Evolutionary conservation across 768 basidiomycete genomes (phyloP).

Genomic region (Botryobasidium botryosum): DNA sequence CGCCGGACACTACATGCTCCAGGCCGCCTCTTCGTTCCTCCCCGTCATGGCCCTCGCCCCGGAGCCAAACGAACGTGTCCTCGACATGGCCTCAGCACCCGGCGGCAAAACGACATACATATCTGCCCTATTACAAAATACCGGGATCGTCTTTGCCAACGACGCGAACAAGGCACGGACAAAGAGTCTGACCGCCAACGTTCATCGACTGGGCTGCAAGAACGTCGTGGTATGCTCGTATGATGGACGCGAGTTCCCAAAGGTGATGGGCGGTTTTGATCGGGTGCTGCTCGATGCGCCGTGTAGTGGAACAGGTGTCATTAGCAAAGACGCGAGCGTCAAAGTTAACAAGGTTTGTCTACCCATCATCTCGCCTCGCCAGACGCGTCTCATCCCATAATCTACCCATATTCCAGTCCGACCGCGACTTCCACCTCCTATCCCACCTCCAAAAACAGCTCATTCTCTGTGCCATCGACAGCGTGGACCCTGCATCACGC

Average conservation of each 20-base stretch:
- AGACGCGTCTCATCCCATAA: background rate
- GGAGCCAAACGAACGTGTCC: slow-evolving; percentile 79
- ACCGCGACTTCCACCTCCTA: slow-evolving; percentile 89
- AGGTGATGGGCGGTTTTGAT: slow-evolving; percentile 97
- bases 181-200: slow-evolving; percentile 91
- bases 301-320: slow-evolving; percentile 95
- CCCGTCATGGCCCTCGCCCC: slow-evolving; percentile 93
- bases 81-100: slow-evolving; percentile 98
- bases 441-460: slow-evolving; percentile 97
- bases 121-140: slow-evolving; percentile 91
- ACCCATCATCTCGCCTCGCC: background rate
- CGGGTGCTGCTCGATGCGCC: slow-evolving; percentile 94
- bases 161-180: slow-evolving; percentile 88
- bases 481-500: slow-evolving; percentile 72
- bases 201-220: slow-evolving; percentile 94
- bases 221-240: slow-evolving; percentile 96
- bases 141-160: slow-evolving; percentile 95
- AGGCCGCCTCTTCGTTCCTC: slow-evolving; percentile 97
- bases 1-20: slow-evolving; percentile 98
- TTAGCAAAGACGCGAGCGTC: slow-evolving; percentile 92
- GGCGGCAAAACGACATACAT: slow-evolving; percentile 98
- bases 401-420: slow-evolving; percentile 37
- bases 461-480: slow-evolving; percentile 95
- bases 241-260: slow-evolving; percentile 94
- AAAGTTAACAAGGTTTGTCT: slow-evolving; percentile 86